Evolutionary conservation across 345 rosid genomes (phyloP).

Genomic region (Camelina hispida): DNA sequence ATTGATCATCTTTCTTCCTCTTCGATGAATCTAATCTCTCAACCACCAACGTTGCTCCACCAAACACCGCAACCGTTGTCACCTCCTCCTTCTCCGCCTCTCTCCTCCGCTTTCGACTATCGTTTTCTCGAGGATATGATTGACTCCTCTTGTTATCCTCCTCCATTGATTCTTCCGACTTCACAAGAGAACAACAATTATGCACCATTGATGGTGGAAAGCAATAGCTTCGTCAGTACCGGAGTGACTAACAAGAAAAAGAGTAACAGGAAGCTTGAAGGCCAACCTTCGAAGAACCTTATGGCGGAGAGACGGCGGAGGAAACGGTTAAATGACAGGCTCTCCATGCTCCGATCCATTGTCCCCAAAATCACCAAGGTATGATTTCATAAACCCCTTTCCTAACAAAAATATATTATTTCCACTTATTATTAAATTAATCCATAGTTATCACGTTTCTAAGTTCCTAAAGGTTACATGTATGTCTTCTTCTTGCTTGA

Average conservation of each 20-base stretch:
- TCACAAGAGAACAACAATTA: conserved; percentile 2
- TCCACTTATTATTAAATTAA: too few species aligned
- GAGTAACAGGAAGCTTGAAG: conserved; percentile 57
- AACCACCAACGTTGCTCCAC: conserved; percentile 18
- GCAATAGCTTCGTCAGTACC: conserved; percentile 34
- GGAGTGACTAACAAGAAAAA: conserved; percentile 45
- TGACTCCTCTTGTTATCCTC: conserved; percentile 38
- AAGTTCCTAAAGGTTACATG: neutral
- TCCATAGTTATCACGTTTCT: neutral
- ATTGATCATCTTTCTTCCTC: conserved; percentile 13
- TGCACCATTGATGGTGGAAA: conserved; percentile 47
- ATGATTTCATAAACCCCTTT: neutral
- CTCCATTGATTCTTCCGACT: conserved; percentile 3
- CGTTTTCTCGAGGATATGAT: conserved; percentile 41
- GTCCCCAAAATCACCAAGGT: conserved; percentile 73
- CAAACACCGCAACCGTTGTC: conserved; percentile 39
- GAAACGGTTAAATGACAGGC: conserved; percentile 70
- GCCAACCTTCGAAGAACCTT: conserved; percentile 83
- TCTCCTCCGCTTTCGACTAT: conserved; percentile 47
- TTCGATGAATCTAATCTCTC: conserved; percentile 30
- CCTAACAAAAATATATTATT: neutral
- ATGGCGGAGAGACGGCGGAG: conserved; percentile 83
- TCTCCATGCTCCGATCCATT: conserved; percentile 80
- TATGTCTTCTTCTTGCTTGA: conserved; percentile 16
- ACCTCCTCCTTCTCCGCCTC: conserved; percentile 10